Conservation (phyloP, 306 rosid species). For the Malus fusca region DNA sequence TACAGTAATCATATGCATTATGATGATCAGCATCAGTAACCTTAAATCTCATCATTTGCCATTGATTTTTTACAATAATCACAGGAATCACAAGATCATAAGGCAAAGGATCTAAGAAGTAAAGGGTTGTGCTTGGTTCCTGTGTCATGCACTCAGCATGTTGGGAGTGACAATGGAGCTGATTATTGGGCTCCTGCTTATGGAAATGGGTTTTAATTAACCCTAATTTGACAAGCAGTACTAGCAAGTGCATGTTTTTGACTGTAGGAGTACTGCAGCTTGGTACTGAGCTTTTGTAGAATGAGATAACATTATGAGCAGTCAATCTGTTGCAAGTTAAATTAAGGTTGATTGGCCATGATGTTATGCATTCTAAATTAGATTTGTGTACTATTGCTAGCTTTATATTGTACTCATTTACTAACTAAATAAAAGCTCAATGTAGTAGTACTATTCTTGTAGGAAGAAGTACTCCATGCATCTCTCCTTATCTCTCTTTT, state of each 20-base stretch:
- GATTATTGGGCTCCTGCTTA: conserved; percentile 80
- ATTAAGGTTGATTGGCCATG: conserved; percentile 65
- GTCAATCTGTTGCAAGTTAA: conserved; percentile 38
- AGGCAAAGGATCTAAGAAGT: conserved; percentile 55
- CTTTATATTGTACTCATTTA: background rate
- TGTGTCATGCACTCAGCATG: conserved; percentile 61
- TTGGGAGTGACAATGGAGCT: conserved; percentile 71
- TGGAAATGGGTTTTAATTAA: conserved; percentile 32
- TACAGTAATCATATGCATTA: background rate
- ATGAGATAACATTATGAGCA: conserved; percentile 60
- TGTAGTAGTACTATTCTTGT: background rate
- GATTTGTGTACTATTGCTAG: background rate
- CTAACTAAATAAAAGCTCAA: background rate
- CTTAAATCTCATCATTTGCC: background rate
- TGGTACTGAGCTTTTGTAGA: background rate
- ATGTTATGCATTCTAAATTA: conserved; percentile 45
- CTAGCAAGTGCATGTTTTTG: background rate
- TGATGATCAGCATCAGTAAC: conserved; percentile 16
- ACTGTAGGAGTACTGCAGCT: background rate
- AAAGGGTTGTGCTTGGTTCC: conserved; percentile 86
- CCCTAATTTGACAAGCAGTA: background rate
- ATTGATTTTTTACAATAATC: background rate
- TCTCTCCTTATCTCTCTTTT: background rate
- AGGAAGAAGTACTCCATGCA: background rate
- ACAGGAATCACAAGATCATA: conserved; percentile 24